Percentiles rank a stretch among this genome's conserved stretches.
These are phyloP conservation scores for Catharanthus roseus DNA, from an alignment of 257 asterid genomes.

Conservation along the genomic window DNA sequence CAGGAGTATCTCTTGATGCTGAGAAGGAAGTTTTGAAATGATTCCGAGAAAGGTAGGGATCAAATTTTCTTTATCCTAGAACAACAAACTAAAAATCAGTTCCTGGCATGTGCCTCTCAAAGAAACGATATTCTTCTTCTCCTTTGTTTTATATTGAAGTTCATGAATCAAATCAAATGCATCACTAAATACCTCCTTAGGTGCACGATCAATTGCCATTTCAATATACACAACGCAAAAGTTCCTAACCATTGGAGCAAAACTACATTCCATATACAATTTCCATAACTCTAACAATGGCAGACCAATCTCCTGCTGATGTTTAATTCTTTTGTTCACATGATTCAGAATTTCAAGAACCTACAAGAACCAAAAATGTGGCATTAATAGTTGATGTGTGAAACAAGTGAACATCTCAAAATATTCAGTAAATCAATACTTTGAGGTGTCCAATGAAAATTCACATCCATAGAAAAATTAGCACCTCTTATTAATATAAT, in stretches of 20 bases:
- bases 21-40: constrained; percentile 76
- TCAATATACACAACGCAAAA: constrained; percentile 86
- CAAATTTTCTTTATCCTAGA: constrained; percentile 72
- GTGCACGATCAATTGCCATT: constrained; percentile 84
- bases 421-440: neutral
- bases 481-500: neutral
- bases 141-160: neutral
- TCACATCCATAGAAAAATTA: neutral
- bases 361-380: constrained; percentile 13
- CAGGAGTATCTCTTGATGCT: constrained; percentile 81
- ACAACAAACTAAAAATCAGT: constrained; percentile 1
- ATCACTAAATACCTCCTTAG: constrained; percentile 49
- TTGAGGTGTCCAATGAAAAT: neutral
- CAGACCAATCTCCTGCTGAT: constrained; percentile 63
- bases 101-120: neutral
- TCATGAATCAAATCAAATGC: neutral
- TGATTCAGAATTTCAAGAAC: constrained; percentile 80
- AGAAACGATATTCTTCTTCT: neutral
- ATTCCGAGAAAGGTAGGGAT: constrained; percentile 58
- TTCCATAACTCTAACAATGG: constrained; percentile 78
- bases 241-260: constrained; percentile 79
- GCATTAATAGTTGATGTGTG: neutral
- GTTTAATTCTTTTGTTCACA: constrained; percentile 90
- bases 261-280: constrained; percentile 61
- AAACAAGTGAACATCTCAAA: too few relatives aligned